Evolutionary conservation across 768 basidiomycete species (phyloP).

Genomic region (Trametes gibbosa): DNA sequence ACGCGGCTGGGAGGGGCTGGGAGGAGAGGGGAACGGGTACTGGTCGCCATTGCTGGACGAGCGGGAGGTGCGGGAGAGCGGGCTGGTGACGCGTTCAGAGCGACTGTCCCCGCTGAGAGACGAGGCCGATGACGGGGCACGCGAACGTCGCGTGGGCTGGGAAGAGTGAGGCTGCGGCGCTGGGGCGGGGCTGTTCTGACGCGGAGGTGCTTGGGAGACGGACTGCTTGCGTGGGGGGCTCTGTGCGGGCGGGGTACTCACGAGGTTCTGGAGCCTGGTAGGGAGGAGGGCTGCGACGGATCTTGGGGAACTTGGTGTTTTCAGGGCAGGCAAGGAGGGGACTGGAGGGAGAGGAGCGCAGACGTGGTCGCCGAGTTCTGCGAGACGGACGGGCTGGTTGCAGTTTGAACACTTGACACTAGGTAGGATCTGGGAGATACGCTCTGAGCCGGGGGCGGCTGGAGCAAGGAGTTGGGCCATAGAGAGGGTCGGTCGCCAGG

Average conservation of each 20-base stretch:
- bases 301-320: constrained; percentile 39
- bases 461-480: constrained; percentile 22
- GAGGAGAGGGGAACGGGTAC: constrained; percentile 21
- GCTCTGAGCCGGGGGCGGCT: constrained; percentile 18
- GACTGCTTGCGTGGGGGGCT: constrained; percentile 12
- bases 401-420: constrained; percentile 86
- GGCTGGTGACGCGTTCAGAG: constrained; percentile 22
- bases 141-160: constrained; percentile 11
- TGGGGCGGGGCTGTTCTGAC: constrained; percentile 21
- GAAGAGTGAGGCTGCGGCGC: background rate
- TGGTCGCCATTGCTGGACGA: constrained; percentile 6
- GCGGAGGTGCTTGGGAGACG: constrained; percentile 9
- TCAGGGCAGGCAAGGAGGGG: constrained; percentile 34
- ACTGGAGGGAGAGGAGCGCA: constrained; percentile 54
- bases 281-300: constrained; percentile 48
- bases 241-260: constrained; percentile 23
- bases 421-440: constrained; percentile 68
- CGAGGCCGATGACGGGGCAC: constrained; percentile 25
- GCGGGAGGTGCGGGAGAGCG: constrained; percentile 10
- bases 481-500: no score
- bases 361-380: constrained; percentile 73
- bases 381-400: constrained; percentile 63
- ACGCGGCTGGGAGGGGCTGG: constrained; percentile 12
- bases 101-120: constrained; percentile 11
- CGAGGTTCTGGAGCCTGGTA: constrained; percentile 46